phyloP scores from a whole-genome alignment of 2,329 filamentous ascomycete species.

The Ophiostoma sp. region DNA sequence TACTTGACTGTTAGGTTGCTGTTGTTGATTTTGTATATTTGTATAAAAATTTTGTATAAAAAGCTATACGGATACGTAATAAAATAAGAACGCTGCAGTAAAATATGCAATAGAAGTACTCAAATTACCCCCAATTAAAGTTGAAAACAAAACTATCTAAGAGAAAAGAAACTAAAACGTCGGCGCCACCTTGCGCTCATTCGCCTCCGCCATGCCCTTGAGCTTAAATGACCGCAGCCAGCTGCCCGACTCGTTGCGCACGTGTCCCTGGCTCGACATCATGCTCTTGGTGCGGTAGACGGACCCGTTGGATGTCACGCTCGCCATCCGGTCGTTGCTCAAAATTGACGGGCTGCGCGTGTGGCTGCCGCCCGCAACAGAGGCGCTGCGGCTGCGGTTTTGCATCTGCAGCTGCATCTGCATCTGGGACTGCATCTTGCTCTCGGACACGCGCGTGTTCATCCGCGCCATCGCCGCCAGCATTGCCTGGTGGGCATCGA shows the following conservation, averaged over 20 bases:
- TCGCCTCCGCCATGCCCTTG: slow-evolving; percentile 26
- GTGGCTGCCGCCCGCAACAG: background rate
- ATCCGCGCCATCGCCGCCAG: background rate
- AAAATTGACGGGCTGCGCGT: background rate
- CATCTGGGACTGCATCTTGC: background rate
- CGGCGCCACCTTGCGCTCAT: slow-evolving; percentile 29
- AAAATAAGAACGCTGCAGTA: background rate
- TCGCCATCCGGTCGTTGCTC: background rate
- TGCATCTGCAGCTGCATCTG: background rate
- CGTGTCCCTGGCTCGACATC: slow-evolving; percentile 14
- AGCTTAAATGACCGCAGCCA: slow-evolving; percentile 30
- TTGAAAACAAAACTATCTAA: background rate
- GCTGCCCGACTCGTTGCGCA: slow-evolving; percentile 17
- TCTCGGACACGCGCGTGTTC: background rate
- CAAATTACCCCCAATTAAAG: background rate
- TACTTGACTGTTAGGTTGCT: background rate
- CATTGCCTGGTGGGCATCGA: slow-evolving; percentile 13
- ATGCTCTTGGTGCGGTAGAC: background rate
- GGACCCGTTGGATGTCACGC: background rate
- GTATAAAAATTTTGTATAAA: too few relatives aligned
- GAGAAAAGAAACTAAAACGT: slow-evolving; percentile 27
- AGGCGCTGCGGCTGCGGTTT: background rate
- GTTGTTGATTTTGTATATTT: background rate
- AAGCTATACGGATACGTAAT: background rate
- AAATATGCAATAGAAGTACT: background rate